These are phyloP conservation scores for Xerocomus spinulosus DNA, from an alignment of 768 basidiomycete species.

Conservation along the genomic window DNA sequence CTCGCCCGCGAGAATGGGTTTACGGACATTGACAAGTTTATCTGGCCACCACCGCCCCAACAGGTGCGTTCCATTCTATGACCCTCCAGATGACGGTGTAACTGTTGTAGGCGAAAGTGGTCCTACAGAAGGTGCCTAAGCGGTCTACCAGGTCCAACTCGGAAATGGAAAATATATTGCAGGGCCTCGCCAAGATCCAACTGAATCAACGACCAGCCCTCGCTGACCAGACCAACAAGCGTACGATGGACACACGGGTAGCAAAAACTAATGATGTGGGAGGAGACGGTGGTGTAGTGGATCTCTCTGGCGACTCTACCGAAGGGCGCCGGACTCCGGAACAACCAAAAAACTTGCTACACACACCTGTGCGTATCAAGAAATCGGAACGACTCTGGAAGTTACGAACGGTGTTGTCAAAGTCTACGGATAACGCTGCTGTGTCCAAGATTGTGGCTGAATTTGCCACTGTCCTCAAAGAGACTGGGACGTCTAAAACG, in stretches of 20 bases:
- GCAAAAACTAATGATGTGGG: conserved; percentile 27
- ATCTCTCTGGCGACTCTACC: conserved; percentile 38
- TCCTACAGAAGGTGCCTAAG: conserved; percentile 11
- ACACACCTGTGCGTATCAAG: conserved; percentile 31
- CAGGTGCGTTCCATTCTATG: conserved; percentile 22
- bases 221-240: conserved; percentile 47
- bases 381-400: conserved; percentile 47
- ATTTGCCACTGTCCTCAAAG: conserved; percentile 54
- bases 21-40: conserved; percentile 52
- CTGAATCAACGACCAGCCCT: conserved; percentile 49
- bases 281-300: conserved; percentile 35
- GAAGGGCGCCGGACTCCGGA: conserved; percentile 31
- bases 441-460: conserved; percentile 53
- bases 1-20: conserved; percentile 61
- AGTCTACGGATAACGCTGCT: conserved; percentile 50
- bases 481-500: conserved; percentile 60
- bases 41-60: conserved; percentile 64
- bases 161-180: conserved; percentile 53
- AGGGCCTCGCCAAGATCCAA: conserved; percentile 55
- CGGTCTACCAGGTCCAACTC: conserved; percentile 29
- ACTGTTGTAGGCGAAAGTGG: conserved; percentile 28
- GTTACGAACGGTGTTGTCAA: conserved; percentile 40
- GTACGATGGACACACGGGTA: conserved; percentile 26
- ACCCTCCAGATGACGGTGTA: conserved; percentile 1
- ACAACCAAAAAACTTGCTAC: conserved; percentile 19